Percentiles rank a stretch among this genome's conserved stretches.
Conservation (phyloP, 2,329 filamentous ascomycete genomes). For the Aspergillus puulaauensis region DNA sequence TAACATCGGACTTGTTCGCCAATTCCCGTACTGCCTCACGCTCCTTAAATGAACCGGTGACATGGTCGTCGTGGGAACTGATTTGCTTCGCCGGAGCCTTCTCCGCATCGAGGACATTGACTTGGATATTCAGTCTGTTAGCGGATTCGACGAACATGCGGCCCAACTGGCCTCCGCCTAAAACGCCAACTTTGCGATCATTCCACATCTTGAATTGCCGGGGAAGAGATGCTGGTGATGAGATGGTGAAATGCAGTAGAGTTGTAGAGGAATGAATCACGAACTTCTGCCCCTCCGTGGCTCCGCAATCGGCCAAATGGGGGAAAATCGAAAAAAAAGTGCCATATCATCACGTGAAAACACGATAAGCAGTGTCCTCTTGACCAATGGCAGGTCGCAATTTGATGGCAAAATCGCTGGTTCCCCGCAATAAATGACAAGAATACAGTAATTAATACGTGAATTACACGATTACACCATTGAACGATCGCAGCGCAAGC, state of each 20-base stretch:
- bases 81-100: constrained; percentile 83
- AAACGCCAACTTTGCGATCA: constrained; percentile 49
- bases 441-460: constrained; percentile 4
- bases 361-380: constrained; percentile 21
- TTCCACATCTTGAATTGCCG: constrained; percentile 36
- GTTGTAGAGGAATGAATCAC: constrained; percentile 9
- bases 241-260: constrained; percentile 3
- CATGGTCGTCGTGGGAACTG: constrained; percentile 70
- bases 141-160: constrained; percentile 94
- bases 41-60: constrained; percentile 87
- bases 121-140: constrained; percentile 71
- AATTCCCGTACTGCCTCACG: constrained; percentile 74
- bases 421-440: constrained; percentile 13
- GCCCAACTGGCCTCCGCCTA: constrained; percentile 73
- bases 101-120: constrained; percentile 75
- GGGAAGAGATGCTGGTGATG: background rate
- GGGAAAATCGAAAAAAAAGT: constrained; percentile 15
- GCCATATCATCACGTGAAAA: constrained; percentile 23
- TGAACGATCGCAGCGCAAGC: background rate
- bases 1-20: constrained; percentile 72
- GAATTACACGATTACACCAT: background rate
- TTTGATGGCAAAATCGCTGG: constrained; percentile 9
- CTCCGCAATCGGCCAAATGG: constrained; percentile 12
- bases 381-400: constrained; percentile 14
- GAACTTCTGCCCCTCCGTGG: constrained; percentile 17